Evolutionary conservation across 768 basidiomycete genomes (phyloP), one percentile per base, ranked within the genome.

Genomic region (Hydnum rufescens): DNA sequence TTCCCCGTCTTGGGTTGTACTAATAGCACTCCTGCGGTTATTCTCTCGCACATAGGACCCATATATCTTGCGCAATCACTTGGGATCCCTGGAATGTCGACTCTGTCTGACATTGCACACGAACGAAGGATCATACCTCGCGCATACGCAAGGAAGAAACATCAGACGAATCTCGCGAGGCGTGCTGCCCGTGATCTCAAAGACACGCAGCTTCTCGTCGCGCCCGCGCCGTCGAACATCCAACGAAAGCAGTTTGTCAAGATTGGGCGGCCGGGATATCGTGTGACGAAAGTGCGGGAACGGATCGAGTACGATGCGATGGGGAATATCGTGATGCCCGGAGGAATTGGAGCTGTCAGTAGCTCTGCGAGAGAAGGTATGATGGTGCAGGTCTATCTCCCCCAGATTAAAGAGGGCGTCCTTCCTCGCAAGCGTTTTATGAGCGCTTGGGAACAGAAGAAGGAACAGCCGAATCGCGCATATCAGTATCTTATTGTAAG

Each of bases 101-200:
- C 75, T 99, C 28, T 97, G 95, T 65, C 69, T 99, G 46, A 99
- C 95, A 0, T 75, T 99, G 6, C 95, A 99, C 68, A 96, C 93
- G n/a, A 97, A 97, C 61, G 95, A 99, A 67, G 95, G 95, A 19
- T 95, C 92, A 13, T 96, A 97, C 64, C 82, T 99, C 47, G 95
- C 95, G 0, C 95, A 99, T 60, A 99, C 95, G 0, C 95, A 97
- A 69, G 95, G 95, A 22, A 97, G 71, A 99, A 97, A 64, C 95
- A 97, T 64, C 95, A 97, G 64, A 97, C 92, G 3, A 97, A 97
- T 64, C 78, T 99, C 50, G 95, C 95, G 13, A 77, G 95, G 36
- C 82, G 95, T 58, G 95, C 95, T 0, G 93, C 93, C n/a, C 78
- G 81, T 57, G 95, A 97, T 71, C 84, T 87, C 46, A 95, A 96